phyloP scores from a whole-genome alignment of 169 alveolate genomes.

The Blepharisma undulans region DNA sequence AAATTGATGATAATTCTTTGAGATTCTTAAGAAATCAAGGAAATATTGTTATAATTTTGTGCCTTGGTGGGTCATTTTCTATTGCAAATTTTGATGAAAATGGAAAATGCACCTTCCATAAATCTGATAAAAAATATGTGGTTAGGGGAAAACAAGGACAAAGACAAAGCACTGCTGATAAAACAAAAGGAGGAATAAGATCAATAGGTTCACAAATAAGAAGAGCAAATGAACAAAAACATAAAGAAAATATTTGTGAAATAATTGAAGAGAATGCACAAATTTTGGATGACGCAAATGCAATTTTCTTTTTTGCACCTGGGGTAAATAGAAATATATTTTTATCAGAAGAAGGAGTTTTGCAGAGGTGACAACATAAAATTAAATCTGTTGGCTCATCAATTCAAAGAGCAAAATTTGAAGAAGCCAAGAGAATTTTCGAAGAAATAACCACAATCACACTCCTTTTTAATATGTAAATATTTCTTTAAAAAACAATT shows the following conservation, averaged over 20 bases:
- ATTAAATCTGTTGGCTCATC: conserved; percentile 41
- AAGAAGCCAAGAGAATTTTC: conserved; percentile 45
- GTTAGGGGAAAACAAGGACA: conserved; percentile 74
- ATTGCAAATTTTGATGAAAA: conserved; percentile 55
- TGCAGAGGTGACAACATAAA: conserved; percentile 44
- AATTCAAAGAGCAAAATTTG: conserved; percentile 53
- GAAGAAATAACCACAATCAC: neutral
- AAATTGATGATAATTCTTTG: neutral
- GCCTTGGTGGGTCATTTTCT: conserved; percentile 75
- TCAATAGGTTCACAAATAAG: conserved; percentile 59
- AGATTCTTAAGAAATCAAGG: conserved; percentile 3
- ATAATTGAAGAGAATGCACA: conserved; percentile 42
- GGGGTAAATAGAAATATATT: conserved; percentile 58
- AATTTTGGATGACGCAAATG: conserved; percentile 47
- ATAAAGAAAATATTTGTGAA: conserved; percentile 46
- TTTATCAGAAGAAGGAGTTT: conserved; percentile 46
- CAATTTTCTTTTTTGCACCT: conserved; percentile 67
- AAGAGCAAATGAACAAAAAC: conserved; percentile 59
- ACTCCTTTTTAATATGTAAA: neutral
- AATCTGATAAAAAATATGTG: conserved; percentile 75
- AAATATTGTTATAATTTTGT: conserved; percentile 57
- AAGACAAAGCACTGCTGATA: conserved; percentile 51
- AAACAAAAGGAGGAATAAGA: neutral
- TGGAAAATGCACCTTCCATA: conserved; percentile 58
- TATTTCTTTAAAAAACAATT: neutral